Evolutionary conservation across 2,329 filamentous ascomycete genomes (phyloP).

Genomic region (Hawksworthiomyces lignivorus): DNA sequence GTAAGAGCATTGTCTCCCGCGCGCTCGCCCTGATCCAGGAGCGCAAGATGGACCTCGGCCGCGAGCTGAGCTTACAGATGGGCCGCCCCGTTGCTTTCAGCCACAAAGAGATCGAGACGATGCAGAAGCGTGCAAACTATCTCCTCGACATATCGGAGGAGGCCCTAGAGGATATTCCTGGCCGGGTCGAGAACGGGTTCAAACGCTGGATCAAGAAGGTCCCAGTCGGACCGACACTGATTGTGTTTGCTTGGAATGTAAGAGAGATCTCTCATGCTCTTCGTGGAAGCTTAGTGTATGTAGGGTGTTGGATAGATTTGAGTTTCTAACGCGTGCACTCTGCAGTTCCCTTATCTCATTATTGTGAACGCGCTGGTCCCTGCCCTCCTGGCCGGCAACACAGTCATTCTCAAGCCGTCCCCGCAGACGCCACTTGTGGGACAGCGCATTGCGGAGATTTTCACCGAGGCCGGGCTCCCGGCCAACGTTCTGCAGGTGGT

Average conservation of each 20-base stretch:
- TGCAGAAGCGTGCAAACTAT: constrained; percentile 76
- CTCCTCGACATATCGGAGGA: constrained; percentile 76
- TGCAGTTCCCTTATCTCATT: constrained; percentile 83
- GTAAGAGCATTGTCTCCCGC: not conserved
- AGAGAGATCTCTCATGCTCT: constrained; percentile 28
- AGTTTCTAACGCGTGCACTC: no score
- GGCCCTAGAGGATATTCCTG: constrained; percentile 68
- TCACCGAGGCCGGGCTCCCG: constrained; percentile 72
- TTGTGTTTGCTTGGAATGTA: constrained; percentile 95
- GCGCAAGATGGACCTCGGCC: constrained; percentile 46
- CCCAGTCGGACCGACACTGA: constrained; percentile 75
- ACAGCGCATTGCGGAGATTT: constrained; percentile 71
- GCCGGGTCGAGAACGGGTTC: constrained; percentile 80
- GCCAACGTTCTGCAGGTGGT: constrained; percentile 82
- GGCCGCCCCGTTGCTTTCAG: constrained; percentile 83
- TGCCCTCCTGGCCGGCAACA: constrained; percentile 78
- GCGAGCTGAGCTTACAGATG: constrained; percentile 90
- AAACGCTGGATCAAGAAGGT: constrained; percentile 82
- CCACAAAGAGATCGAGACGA: constrained; percentile 73
- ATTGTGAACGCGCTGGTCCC: constrained; percentile 86
- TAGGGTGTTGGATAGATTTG: no score
- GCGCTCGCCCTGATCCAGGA: constrained; percentile 1
- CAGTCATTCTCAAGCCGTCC: constrained; percentile 89
- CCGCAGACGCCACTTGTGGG: constrained; percentile 88
- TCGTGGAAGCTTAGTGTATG: no score